Evolutionary conservation across 225 moss, liverwort and hornwort genomes (phyloP).

Genomic region (Bryum argenteum): DNA sequence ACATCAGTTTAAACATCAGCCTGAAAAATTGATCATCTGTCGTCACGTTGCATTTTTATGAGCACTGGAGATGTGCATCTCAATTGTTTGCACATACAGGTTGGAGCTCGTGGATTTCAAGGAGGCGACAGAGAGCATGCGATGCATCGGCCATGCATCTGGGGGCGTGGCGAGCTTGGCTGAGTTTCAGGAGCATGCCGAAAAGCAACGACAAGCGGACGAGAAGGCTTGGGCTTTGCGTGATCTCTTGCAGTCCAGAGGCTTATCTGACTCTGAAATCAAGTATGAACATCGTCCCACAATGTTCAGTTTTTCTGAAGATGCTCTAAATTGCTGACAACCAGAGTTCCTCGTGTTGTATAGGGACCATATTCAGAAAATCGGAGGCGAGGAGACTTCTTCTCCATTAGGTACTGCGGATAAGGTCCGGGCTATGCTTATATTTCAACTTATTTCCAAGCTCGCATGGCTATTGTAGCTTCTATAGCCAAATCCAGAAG

Average conservation of each 20-base stretch:
- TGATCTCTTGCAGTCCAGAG: slow-evolving; percentile 57
- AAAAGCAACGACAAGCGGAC: slow-evolving; percentile 48
- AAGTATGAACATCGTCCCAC: slow-evolving; percentile 33
- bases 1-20: too few relatives aligned
- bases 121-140: slow-evolving; percentile 63
- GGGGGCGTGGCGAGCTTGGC: slow-evolving; percentile 55
- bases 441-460: slow-evolving; percentile 33
- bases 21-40: too few relatives aligned
- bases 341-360: slow-evolving; percentile 1
- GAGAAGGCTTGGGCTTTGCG: slow-evolving; percentile 59
- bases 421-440: slow-evolving; percentile 55
- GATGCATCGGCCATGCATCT: slow-evolving; percentile 63
- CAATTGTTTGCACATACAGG: slow-evolving; percentile 22
- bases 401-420: slow-evolving; percentile 35
- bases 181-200: slow-evolving; percentile 51
- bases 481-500: background rate
- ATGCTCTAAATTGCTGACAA: slow-evolving; percentile 17
- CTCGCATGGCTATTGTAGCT: slow-evolving; percentile 6
- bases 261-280: slow-evolving; percentile 53
- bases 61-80: background rate
- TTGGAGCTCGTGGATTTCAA: slow-evolving; percentile 64
- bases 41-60: background rate
- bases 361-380: slow-evolving; percentile 53
- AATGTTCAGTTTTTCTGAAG: background rate
- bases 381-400: slow-evolving; percentile 37